phyloP scores from a whole-genome alignment of 306 rosid species.

The Cucumis melo region DNA sequence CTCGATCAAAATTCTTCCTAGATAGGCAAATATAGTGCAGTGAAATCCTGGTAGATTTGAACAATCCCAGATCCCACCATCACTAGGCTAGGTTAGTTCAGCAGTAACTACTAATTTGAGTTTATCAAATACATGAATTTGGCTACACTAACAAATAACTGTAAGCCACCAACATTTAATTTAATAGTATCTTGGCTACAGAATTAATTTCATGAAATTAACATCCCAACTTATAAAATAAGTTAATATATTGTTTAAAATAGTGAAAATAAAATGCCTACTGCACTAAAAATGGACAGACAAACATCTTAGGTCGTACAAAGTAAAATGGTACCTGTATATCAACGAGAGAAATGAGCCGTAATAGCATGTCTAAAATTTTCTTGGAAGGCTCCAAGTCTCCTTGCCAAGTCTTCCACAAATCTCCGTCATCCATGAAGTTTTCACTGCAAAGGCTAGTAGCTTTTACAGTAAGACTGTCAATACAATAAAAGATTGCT shows the following conservation, averaged over 20 bases:
- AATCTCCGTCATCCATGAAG: conserved; percentile 31
- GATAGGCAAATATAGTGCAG: neutral
- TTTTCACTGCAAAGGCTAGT: conserved; percentile 38
- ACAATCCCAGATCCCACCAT: neutral
- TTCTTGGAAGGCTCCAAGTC: conserved; percentile 79
- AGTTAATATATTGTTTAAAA: neutral
- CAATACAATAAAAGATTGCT: conserved; percentile 59
- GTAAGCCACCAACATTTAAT: neutral
- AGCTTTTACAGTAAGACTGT: conserved; percentile 56
- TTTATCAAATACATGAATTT: conserved; percentile 1
- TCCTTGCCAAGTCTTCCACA: conserved; percentile 68
- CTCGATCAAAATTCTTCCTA: neutral
- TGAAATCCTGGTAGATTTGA: neutral
- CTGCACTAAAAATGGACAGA: neutral
- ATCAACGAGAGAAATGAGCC: conserved; percentile 64
- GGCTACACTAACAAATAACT: neutral
- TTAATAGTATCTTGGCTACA: neutral
- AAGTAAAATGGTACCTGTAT: conserved; percentile 40
- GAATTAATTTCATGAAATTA: neutral
- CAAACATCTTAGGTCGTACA: neutral
- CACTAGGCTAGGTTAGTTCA: neutral
- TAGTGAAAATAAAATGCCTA: neutral
- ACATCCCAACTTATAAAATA: neutral
- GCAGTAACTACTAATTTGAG: neutral
- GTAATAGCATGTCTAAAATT: conserved; percentile 64